Conservation (phyloP, 805 yeast genomes). For the Kluyveromyces siamensis region DNA sequence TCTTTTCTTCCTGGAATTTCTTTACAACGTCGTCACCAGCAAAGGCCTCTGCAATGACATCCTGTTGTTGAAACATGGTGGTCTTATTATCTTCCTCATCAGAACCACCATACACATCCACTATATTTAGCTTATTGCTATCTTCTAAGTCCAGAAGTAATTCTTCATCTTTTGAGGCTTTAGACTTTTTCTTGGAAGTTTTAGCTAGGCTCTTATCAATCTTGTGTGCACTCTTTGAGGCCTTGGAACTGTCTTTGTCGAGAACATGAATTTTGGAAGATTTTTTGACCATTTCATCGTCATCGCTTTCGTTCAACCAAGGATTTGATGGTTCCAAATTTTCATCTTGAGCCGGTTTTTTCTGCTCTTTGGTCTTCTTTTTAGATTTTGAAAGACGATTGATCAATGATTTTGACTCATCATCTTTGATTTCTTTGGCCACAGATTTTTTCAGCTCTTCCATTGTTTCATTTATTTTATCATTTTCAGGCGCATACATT, state of each 20-base stretch:
- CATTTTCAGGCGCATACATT: slow-evolving; percentile 55
- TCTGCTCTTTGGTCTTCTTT: slow-evolving; percentile 4
- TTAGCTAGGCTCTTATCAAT: slow-evolving; percentile 29
- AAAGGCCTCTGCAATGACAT: slow-evolving; percentile 82
- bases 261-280: slow-evolving; percentile 40
- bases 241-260: slow-evolving; percentile 41
- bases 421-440: slow-evolving; percentile 39
- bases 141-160: slow-evolving; percentile 34
- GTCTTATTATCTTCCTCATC: slow-evolving; percentile 36
- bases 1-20: slow-evolving; percentile 71
- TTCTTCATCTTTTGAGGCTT: slow-evolving; percentile 32
- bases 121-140: slow-evolving; percentile 42
- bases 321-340: slow-evolving; percentile 34
- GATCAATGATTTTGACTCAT: slow-evolving; percentile 38
- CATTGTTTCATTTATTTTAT: slow-evolving; percentile 22
- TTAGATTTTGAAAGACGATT: slow-evolving; percentile 30
- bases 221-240: slow-evolving; percentile 40
- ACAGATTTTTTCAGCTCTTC: slow-evolving; percentile 30
- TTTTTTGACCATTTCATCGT: slow-evolving; percentile 26
- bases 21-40: slow-evolving; percentile 92
- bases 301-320: slow-evolving; percentile 37
- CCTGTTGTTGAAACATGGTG: slow-evolving; percentile 65
- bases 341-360: background rate
- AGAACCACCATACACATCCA: slow-evolving; percentile 41
- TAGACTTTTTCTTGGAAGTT: slow-evolving; percentile 15